Evolutionary conservation across 176 grass and related monocot species (phyloP).

Genomic region (Eremochloa ophiuroides): DNA sequence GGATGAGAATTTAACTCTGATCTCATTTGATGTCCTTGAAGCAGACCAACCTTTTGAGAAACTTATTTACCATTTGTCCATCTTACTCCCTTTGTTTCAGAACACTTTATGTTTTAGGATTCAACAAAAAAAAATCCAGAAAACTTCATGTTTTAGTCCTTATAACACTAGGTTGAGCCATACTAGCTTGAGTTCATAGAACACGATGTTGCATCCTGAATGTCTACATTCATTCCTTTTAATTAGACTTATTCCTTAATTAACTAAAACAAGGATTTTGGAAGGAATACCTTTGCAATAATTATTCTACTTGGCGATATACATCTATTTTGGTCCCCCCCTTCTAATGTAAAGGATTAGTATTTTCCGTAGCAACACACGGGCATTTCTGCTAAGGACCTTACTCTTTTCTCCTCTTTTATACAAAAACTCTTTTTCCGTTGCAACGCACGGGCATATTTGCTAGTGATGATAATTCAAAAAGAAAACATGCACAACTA

Average conservation of each 20-base stretch:
- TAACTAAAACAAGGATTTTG: neutral
- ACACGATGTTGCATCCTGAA: neutral
- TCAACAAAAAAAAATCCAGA: neutral
- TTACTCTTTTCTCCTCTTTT: neutral
- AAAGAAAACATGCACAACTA: neutral
- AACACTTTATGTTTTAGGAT: neutral
- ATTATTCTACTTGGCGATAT: neutral
- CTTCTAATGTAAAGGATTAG: neutral
- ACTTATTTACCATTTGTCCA: no score
- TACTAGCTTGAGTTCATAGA: neutral
- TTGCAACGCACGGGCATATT: neutral
- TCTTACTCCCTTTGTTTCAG: neutral
- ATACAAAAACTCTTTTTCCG: neutral
- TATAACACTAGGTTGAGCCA: neutral
- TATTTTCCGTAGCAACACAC: neutral
- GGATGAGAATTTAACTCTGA: no score
- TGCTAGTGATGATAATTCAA: neutral
- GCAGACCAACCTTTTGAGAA: no score
- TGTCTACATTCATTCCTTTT: neutral
- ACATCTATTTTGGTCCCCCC: neutral
- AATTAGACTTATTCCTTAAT: no score
- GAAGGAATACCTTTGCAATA: neutral
- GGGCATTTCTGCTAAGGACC: neutral
- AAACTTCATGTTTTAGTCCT: neutral
- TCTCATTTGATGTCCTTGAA: no score